Base-by-base conservation (phyloP, 2,329 filamentous ascomycete species). In the Aureobasidium pullulans region DNA sequence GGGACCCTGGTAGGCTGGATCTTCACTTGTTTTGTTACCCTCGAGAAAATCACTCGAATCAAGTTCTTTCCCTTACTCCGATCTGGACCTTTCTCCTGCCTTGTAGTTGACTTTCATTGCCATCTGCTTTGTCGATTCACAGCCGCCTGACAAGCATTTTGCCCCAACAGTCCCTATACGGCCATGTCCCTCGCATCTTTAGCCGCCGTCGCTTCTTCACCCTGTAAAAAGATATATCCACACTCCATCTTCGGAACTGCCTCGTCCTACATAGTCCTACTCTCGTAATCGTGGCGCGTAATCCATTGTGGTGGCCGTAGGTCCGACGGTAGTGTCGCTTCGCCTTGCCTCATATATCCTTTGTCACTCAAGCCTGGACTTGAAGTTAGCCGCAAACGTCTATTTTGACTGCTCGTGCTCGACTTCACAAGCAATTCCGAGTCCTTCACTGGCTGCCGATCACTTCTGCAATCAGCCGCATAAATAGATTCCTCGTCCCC, bases 401-500 rank as follows among this genome's bases (percentile, higher is more conserved):
- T 7, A 39, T 9, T 47, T 11, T 29, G 6, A 39, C 13, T n/a
- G 19, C 42, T 39, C 10, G 34, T 39, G 42, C 42, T 31, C 6
- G 32, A 39, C 16, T 19, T 31, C 2, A 57, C 40, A 29, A 46
- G 15, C 53, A 46, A 47, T 16, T 3, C 4, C 8, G 23, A n/a
- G 1, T 39, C 2, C 15, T 37, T 57, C 53, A 57, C 42, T 57
- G 29, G 28, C 29, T 43, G 32, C 15, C 42, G 40, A 37, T 57
- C 53, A 39, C 23, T 46, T 15, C 53, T 43, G 44, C 54, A 49
- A 58, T 58, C 54, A 44, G 37, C n/a, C n/a, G 36, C 44, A 58
- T 58, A 58, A 58, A 58, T 58, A 58, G 44, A 40, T 49, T 42
- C 54, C 36, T 49, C 23, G 44, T 58, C 54, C 54, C 54, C 54